Conservation (phyloP, 2,329 filamentous ascomycete species). For the Ophiostoma quercus region DNA sequence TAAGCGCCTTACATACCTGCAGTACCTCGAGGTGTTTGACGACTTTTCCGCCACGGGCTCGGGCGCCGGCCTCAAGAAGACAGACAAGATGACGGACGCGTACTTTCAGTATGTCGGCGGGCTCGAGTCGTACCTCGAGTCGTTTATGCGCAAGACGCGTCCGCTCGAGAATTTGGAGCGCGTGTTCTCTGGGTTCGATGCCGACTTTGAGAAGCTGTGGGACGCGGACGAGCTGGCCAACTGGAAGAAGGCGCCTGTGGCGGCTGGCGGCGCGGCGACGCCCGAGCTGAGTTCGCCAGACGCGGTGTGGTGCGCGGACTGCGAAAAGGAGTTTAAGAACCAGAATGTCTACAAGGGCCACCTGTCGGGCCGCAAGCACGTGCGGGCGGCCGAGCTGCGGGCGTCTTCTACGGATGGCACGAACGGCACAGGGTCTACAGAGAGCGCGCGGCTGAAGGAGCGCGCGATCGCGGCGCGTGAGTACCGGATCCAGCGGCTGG, state of each 20-base stretch:
- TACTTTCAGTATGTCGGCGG: constrained; percentile 87
- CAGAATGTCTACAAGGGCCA: constrained; percentile 91
- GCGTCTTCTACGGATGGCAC: constrained; percentile 36
- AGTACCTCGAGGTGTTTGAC: constrained; percentile 90
- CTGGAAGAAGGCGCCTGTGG: constrained; percentile 48
- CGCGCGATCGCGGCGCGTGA: constrained; percentile 86
- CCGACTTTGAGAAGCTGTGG: constrained; percentile 82
- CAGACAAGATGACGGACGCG: constrained; percentile 82
- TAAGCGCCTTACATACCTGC: constrained; percentile 80
- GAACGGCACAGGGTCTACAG: constrained; percentile 24
- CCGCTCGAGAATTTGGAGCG: constrained; percentile 83
- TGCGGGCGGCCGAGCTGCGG: constrained; percentile 67
- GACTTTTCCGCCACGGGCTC: constrained; percentile 72
- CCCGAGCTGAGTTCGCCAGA: constrained; percentile 43
- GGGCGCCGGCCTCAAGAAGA: constrained; percentile 48
- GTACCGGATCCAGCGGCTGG: constrained; percentile 72
- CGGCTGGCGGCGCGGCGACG: constrained; percentile 24
- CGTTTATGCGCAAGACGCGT: constrained; percentile 76
- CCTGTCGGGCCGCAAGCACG: constrained; percentile 85
- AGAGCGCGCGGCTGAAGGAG: constrained; percentile 56
- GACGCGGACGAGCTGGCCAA: constrained; percentile 70
- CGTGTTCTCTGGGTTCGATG: constrained; percentile 68
- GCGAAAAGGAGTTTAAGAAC: constrained; percentile 92
- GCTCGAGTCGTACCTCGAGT: constrained; percentile 77
- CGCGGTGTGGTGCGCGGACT: constrained; percentile 83